Percentiles rank a stretch among this genome's conserved stretches.
phyloP scores from a whole-genome alignment of 2,329 filamentous ascomycete species.

The Botryotinia globosa region DNA sequence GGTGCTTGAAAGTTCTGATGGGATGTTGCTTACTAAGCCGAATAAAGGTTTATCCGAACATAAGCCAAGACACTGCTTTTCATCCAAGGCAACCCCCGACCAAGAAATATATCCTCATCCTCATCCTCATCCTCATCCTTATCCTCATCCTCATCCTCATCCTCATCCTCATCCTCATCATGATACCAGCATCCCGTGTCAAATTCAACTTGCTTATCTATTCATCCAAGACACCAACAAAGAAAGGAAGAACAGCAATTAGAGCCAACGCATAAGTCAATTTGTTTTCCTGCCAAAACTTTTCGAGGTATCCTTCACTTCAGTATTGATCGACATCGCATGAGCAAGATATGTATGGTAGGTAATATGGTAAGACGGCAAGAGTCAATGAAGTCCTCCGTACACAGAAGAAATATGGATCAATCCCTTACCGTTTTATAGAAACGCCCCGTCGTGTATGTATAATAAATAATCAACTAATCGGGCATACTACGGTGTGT shows the following conservation, averaged over 20 bases:
- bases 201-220: not conserved
- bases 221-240: not conserved
- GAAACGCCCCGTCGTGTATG: not conserved
- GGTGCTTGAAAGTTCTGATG: not conserved
- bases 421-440: not conserved
- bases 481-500: conserved; percentile 17
- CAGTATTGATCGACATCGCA: not conserved
- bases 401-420: not conserved
- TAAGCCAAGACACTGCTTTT: not conserved
- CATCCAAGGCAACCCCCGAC: not conserved
- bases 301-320: not conserved
- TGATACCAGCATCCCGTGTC: not conserved
- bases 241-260: not conserved
- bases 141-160: too few relatives aligned
- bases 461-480: not conserved
- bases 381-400: not conserved
- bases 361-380: too few relatives aligned
- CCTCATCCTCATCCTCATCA: too few relatives aligned
- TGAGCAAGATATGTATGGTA: conserved; percentile 2
- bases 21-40: not conserved
- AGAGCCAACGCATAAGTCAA: conserved; percentile 1
- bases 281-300: not conserved
- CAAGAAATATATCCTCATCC: not conserved
- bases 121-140: too few relatives aligned
- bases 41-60: not conserved